Evolutionary conservation across 805 yeast species (phyloP).

Genomic region (Yamadazyma paraphyllophila): DNA sequence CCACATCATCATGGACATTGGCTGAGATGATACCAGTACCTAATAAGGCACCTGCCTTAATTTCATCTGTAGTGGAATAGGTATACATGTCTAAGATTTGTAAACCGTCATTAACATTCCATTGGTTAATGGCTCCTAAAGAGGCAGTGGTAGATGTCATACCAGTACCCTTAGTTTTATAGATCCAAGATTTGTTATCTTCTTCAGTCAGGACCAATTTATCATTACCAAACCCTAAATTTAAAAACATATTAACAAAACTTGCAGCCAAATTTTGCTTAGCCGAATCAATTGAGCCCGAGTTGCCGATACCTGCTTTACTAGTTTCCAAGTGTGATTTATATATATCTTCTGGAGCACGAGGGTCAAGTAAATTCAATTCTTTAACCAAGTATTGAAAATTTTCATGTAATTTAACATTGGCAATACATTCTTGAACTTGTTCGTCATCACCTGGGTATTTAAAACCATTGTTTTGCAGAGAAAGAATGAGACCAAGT

Average conservation of each 20-base stretch:
- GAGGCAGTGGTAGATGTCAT: slow-evolving; percentile 91
- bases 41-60: slow-evolving; percentile 93
- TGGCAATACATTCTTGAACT: slow-evolving; percentile 83
- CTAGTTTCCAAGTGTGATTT: slow-evolving; percentile 82
- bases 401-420: slow-evolving; percentile 73
- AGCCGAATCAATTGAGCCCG: slow-evolving; percentile 73
- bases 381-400: slow-evolving; percentile 80
- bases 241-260: slow-evolving; percentile 90
- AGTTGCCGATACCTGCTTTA: slow-evolving; percentile 55
- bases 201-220: slow-evolving; percentile 72
- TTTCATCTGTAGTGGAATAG: slow-evolving; percentile 79
- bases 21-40: slow-evolving; percentile 93
- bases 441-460: slow-evolving; percentile 58
- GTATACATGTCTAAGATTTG: slow-evolving; percentile 86
- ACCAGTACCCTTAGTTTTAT: slow-evolving; percentile 87
- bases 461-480: slow-evolving; percentile 79
- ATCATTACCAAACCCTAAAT: slow-evolving; percentile 88
- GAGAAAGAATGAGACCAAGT: slow-evolving; percentile 83
- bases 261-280: slow-evolving; percentile 92
- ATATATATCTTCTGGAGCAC: slow-evolving; percentile 92
- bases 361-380: slow-evolving; percentile 83
- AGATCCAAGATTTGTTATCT: slow-evolving; percentile 78
- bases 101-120: slow-evolving; percentile 89
- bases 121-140: slow-evolving; percentile 82
- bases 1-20: slow-evolving; percentile 94